A percentile compares a stretch with the other conserved stretches of the same genome.
phyloP scores from a whole-genome alignment of 225 moss, liverwort and hornwort species.

The Pseudisothecium myosuroides region DNA sequence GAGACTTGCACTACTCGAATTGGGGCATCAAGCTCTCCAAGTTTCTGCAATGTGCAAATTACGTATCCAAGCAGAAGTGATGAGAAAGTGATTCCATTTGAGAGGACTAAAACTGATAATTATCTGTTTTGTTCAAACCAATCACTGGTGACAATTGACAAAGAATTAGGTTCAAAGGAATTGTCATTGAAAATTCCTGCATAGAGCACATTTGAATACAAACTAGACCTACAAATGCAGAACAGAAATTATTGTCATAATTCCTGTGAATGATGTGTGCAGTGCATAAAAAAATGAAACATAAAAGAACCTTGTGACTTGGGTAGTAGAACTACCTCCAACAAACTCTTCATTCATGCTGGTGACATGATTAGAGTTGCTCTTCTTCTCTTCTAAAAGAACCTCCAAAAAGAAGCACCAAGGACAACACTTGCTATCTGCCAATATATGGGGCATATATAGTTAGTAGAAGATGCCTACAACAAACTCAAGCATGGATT shows the following conservation, averaged over 20 bases:
- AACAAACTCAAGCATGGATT: not conserved
- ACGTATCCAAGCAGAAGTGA: not conserved
- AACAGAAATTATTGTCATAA: not conserved
- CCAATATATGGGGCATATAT: not conserved
- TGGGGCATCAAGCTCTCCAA: not conserved
- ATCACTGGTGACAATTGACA: not conserved
- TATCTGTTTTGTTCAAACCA: not conserved
- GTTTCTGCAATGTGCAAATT: not conserved
- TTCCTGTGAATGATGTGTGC: not conserved
- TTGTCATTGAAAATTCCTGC: not conserved
- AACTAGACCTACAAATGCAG: not conserved
- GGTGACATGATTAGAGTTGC: rapidly evolving
- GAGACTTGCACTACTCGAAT: not conserved
- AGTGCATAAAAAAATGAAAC: not conserved
- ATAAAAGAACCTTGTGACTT: too few species aligned
- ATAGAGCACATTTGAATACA: not conserved
- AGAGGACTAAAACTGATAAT: not conserved
- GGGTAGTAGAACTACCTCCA: not conserved
- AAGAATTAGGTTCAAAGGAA: not conserved
- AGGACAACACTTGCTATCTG: not conserved
- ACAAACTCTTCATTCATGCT: rapidly evolving
- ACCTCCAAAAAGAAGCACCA: too few species aligned
- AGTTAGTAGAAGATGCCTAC: too few species aligned
- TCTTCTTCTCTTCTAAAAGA: not conserved
- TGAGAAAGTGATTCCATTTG: not conserved